These are phyloP conservation scores for Dictyostelium purpureum DNA, from an alignment of 78 protist genomes.

Conservation along the genomic window DNA sequence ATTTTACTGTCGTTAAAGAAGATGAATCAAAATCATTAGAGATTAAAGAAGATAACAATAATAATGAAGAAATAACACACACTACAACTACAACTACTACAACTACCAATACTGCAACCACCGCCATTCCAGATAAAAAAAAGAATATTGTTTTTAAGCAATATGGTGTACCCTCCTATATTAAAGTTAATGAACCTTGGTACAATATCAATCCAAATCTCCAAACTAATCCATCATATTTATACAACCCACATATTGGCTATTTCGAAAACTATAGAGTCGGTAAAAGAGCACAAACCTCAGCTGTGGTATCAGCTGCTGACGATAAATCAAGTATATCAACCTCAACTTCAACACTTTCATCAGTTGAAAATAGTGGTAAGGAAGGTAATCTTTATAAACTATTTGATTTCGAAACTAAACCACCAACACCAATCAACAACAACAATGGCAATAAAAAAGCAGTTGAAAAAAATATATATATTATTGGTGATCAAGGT, in stretches of 20 bases:
- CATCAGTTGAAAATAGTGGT: neutral
- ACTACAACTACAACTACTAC: constrained; percentile 22
- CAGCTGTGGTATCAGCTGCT: neutral
- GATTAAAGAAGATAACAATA: neutral
- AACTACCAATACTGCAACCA: constrained; percentile 27
- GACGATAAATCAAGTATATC: neutral
- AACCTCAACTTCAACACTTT: neutral
- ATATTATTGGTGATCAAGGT: constrained; percentile 19
- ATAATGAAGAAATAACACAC: neutral
- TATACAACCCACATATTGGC: constrained; percentile 9
- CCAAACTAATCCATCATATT: constrained; percentile 10
- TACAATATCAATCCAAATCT: constrained; percentile 2
- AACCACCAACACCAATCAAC: neutral
- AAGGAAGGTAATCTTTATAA: no score
- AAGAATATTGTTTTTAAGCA: constrained; percentile 6
- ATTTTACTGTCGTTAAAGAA: constrained; percentile 19
- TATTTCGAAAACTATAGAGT: constrained; percentile 4
- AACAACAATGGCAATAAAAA: neutral
- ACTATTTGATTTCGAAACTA: constrained; percentile 4
- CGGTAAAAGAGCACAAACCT: constrained; percentile 1
- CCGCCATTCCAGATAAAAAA: neutral
- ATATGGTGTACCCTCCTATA: constrained; percentile 34
- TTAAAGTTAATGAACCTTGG: constrained; percentile 50
- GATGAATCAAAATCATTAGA: neutral
- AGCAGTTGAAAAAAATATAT: neutral